phyloP scores from a whole-genome alignment of 108 stramenopile species.

The Cyclotella atomus region DNA sequence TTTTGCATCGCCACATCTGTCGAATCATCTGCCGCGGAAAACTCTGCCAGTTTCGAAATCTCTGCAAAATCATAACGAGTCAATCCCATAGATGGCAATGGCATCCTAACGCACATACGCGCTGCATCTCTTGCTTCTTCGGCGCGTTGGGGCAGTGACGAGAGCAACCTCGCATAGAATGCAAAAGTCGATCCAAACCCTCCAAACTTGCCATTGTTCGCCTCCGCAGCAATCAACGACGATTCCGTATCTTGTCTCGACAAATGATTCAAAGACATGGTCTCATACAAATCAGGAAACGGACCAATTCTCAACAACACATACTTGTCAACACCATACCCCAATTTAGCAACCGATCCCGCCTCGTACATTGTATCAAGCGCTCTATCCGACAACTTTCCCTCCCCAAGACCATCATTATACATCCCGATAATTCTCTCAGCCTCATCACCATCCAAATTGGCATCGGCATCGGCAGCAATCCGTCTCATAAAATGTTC shows the following conservation, averaged over 20 bases:
- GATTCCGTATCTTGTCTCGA: conserved; percentile 61
- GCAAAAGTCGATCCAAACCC: conserved; percentile 81
- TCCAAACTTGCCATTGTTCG: conserved; percentile 72
- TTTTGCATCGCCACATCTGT: conserved; percentile 64
- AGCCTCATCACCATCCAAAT: conserved; percentile 32
- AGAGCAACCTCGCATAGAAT: conserved; percentile 72
- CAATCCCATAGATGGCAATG: conserved; percentile 73
- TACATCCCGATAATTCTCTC: conserved; percentile 58
- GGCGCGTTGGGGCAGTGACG: conserved; percentile 52
- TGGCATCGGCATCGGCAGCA: conserved; percentile 71
- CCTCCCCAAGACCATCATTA: conserved; percentile 66
- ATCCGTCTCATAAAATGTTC: conserved; percentile 87
- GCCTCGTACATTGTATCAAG: conserved; percentile 65
- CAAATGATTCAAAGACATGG: conserved; percentile 64
- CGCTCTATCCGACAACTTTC: conserved; percentile 42
- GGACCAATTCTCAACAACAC: conserved; percentile 77
- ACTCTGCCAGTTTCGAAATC: conserved; percentile 62
- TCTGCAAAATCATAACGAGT: conserved; percentile 54
- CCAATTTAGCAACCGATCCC: conserved; percentile 71
- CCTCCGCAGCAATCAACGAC: conserved; percentile 84
- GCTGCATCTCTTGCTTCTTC: conserved; percentile 85
- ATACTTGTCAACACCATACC: conserved; percentile 87
- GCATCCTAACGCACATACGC: conserved; percentile 76
- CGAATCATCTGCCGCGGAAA: conserved; percentile 53
- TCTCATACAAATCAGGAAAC: conserved; percentile 81